Percentiles rank a stretch among this genome's conserved stretches.
phyloP scores from a whole-genome alignment of 345 rosid genomes.

The Melaleuca alternifolia region DNA sequence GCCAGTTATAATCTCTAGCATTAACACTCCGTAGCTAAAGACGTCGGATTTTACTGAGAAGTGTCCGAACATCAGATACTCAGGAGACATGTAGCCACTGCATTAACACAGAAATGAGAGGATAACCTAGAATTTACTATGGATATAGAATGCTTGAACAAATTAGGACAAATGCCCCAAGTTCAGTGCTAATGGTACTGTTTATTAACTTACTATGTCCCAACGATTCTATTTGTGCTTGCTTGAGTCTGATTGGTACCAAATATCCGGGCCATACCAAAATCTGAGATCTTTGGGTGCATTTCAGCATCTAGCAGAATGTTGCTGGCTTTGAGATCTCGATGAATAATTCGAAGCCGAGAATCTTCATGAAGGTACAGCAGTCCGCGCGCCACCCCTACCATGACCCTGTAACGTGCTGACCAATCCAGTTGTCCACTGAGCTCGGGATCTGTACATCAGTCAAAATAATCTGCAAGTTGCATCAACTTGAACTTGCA shows the following conservation, averaged over 20 bases:
- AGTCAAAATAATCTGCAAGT: not conserved
- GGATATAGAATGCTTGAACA: not conserved
- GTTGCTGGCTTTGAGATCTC: slow-evolving; percentile 59
- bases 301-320: slow-evolving; percentile 35
- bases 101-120: not conserved
- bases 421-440: slow-evolving; percentile 35
- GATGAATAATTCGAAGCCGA: slow-evolving; percentile 49
- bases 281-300: slow-evolving; percentile 62
- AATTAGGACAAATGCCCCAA: not conserved
- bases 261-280: slow-evolving; percentile 56
- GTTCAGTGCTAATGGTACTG: not conserved
- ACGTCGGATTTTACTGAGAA: slow-evolving; percentile 16
- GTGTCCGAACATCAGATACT: slow-evolving; percentile 14
- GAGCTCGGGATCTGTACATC: slow-evolving; percentile 19
- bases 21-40: slow-evolving; percentile 12
- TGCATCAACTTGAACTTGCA: not conserved
- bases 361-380: slow-evolving; percentile 41
- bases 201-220: slow-evolving; percentile 43
- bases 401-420: slow-evolving; percentile 18
- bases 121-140: not conserved
- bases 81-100: slow-evolving; percentile 22
- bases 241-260: slow-evolving; percentile 16
- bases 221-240: slow-evolving; percentile 38
- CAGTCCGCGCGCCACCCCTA: slow-evolving; percentile 16
- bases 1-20: slow-evolving; percentile 15